Conservation (phyloP, 106 monocot species). For the Vanilla planifolia region DNA sequence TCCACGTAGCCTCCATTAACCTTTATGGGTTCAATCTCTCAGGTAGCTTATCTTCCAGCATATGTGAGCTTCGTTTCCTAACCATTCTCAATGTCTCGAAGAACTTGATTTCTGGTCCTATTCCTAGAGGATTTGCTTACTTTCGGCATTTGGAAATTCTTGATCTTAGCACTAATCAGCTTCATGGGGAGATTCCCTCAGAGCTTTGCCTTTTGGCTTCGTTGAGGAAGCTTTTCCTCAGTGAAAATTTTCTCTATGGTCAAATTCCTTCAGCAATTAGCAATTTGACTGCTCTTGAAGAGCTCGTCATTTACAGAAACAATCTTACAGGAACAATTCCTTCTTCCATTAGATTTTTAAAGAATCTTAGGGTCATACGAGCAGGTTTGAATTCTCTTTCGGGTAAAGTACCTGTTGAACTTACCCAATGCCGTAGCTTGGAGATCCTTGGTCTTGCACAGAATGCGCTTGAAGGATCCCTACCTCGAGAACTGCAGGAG, state of each 20-base stretch:
- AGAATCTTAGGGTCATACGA: constrained; percentile 50
- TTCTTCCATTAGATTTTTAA: constrained; percentile 37
- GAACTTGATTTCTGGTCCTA: constrained; percentile 45
- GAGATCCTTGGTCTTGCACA: constrained; percentile 64
- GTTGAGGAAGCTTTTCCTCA: constrained; percentile 51
- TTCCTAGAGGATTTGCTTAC: constrained; percentile 29
- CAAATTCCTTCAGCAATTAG: constrained; percentile 49
- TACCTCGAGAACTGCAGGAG: constrained; percentile 36
- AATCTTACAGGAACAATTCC: constrained; percentile 72
- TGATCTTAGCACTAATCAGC: constrained; percentile 64
- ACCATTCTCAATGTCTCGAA: constrained; percentile 42
- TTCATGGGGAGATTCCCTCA: constrained; percentile 52
- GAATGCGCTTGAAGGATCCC: constrained; percentile 41
- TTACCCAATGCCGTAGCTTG: constrained; percentile 44
- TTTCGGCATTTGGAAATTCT: constrained; percentile 43
- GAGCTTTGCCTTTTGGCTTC: constrained; percentile 31
- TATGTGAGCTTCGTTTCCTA: constrained; percentile 41
- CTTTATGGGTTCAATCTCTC: constrained; percentile 59
- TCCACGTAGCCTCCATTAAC: constrained; percentile 44
- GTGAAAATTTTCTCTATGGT: constrained; percentile 64
- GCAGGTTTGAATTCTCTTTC: constrained; percentile 61
- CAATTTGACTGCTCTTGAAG: constrained; percentile 38
- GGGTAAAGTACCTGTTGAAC: constrained; percentile 54
- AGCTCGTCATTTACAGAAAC: constrained; percentile 81
- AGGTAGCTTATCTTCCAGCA: constrained; percentile 36